A percentile compares a stretch with the other conserved stretches of the same genome.
Conservation (phyloP, 495 filamentous ascomycete species). For the Paragyromitra xinjiangensis region DNA sequence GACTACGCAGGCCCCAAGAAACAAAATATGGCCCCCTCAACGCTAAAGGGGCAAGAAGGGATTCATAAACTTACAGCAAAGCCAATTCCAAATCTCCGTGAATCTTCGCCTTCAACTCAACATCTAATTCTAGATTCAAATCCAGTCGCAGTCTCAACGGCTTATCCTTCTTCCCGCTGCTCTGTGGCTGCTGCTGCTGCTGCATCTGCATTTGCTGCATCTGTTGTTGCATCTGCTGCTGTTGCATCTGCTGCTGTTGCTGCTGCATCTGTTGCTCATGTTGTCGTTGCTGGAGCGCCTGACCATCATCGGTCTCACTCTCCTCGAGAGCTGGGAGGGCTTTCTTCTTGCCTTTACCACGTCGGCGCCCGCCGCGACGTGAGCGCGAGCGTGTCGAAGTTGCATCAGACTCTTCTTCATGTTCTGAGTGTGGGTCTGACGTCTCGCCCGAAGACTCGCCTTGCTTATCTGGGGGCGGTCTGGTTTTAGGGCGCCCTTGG, state of each 20-base stretch:
- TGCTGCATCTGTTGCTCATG: conserved; percentile 46
- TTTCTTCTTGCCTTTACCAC: conserved; percentile 21
- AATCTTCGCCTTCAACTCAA: conserved; percentile 90
- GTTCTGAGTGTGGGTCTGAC: conserved; percentile 24
- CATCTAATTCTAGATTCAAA: conserved; percentile 87
- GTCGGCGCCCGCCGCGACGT: conserved; percentile 29
- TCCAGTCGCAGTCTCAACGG: conserved; percentile 81
- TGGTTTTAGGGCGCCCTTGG: neutral
- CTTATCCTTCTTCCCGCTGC: conserved; percentile 68
- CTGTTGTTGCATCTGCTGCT: conserved; percentile 15
- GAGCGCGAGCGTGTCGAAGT: conserved; percentile 25
- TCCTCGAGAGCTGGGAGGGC: conserved; percentile 20
- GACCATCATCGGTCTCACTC: conserved; percentile 53
- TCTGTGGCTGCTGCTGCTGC: conserved; percentile 50
- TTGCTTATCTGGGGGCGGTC: neutral
- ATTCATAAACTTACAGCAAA: conserved; percentile 72
- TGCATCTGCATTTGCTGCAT: conserved; percentile 43
- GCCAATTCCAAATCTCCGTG: conserved; percentile 88
- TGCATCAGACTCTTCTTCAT: conserved; percentile 25
- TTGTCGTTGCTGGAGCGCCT: conserved; percentile 45
- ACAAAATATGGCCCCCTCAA: neutral
- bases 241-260: conserved; percentile 11
- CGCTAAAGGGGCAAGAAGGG: neutral
- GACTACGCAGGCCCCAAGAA: conserved; percentile 20
- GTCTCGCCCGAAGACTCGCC: conserved; percentile 35